Evolutionary conservation across 331 rosid genomes (phyloP), one percentile per base, ranked within the genome.

Genomic region (Rosa hybrid): DNA sequence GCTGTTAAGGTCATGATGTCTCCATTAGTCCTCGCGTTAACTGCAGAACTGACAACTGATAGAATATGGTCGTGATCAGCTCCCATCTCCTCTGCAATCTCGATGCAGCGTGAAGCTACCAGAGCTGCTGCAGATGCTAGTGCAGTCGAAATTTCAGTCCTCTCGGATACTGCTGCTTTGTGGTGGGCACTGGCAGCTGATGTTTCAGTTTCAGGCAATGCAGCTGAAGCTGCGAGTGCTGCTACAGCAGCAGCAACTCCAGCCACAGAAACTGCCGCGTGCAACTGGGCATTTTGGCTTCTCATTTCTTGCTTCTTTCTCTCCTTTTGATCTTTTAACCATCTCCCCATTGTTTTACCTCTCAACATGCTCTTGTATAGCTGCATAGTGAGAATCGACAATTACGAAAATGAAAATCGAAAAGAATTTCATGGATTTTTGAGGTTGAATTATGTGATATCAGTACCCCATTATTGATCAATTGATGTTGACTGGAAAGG

Each of bases 171-270:
- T 75, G 88, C 84, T 45, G 75, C 75, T 79, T 90, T 86, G 74
- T 75, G 90, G 65, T 80, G 80, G 39, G 78, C 71, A 65, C 10
- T 65, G 45, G 45, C 73, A 34, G 85, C 57, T 62, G 92, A 80
- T 71, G 85, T 82, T 72, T 84, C 91, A 27, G 89, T 84, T 74
- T 86, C 92, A 27, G 89, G 86, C 25, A 90, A 78, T 74, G 86
- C 94, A 42, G 86, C 78, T 41, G 98, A 86, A 82, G 99, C 93
- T 46, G 89, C 89, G 42, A 88, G 76, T 27, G 97, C 92, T 6
- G 97, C 98, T 71, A 94, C 92, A 5, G 97, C 90, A 13, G 98
- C 91, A 68, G 98, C 98, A 75, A 94, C 98, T 68, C 98, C 98
- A 53, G 90, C 98, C 74, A 92, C 98, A 7, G 98, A 95, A 60